These are phyloP conservation scores for Blepharisma undulans DNA, from an alignment of 169 alveolate genomes.

Conservation along the genomic window DNA sequence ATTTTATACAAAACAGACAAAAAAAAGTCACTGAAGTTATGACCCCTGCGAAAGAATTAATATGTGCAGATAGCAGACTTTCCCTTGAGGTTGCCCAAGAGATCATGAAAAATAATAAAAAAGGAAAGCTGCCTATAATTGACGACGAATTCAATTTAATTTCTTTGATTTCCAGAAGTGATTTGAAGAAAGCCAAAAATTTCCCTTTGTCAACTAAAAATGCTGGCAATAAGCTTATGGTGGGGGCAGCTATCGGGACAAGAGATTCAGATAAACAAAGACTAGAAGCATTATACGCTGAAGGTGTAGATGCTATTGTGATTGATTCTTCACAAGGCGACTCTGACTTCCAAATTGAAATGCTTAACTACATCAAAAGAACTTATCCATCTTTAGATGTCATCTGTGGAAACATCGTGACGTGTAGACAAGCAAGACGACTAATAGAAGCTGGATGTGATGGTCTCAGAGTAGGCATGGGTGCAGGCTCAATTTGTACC, in stretches of 20 bases:
- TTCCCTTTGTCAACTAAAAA: conserved; percentile 89
- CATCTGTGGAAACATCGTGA: conserved; percentile 93
- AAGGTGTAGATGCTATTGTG: conserved; percentile 80
- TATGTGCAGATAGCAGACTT: conserved; percentile 83
- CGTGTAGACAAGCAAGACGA: conserved; percentile 89
- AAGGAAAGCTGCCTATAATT: conserved; percentile 90
- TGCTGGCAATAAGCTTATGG: conserved; percentile 86
- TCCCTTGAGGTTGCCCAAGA: conserved; percentile 85
- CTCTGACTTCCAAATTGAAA: conserved; percentile 87
- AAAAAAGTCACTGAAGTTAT: conserved; percentile 53
- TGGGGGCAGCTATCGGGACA: conserved; percentile 88
- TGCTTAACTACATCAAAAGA: conserved; percentile 85
- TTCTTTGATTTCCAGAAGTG: conserved; percentile 88
- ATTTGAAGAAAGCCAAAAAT: conserved; percentile 83
- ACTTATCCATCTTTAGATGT: conserved; percentile 84
- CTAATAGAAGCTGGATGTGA: conserved; percentile 89
- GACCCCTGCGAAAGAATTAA: conserved; percentile 48
- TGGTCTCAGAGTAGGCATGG: conserved; percentile 92
- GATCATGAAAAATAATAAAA: conserved; percentile 76
- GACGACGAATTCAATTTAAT: conserved; percentile 82
- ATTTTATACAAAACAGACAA: conserved; percentile 80
- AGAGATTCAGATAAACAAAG: conserved; percentile 52
- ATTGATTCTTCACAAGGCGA: conserved; percentile 94
- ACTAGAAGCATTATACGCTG: conserved; percentile 56
- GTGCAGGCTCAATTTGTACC: conserved; percentile 96